phyloP scores from a whole-genome alignment of 2,329 filamentous ascomycete species.

The Waltergamsia citrina region DNA sequence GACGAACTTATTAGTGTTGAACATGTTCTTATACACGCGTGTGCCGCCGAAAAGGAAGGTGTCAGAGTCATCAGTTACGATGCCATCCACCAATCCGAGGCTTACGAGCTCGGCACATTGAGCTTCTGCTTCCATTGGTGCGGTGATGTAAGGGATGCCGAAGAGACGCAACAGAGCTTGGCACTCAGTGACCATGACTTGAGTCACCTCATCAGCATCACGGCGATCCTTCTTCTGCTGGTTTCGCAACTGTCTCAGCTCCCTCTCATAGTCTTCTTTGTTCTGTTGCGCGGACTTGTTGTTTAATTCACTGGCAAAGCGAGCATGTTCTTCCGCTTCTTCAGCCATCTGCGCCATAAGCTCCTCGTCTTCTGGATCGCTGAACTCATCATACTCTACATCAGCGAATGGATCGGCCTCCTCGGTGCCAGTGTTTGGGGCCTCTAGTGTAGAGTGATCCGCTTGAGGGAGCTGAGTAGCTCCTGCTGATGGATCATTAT shows the following conservation, averaged over 20 bases:
- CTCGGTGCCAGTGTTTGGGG: conserved; percentile 8
- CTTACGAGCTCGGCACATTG: conserved; percentile 88
- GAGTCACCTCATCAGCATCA: conserved; percentile 93
- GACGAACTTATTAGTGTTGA: conserved; percentile 95
- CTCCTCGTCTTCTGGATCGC: conserved; percentile 87
- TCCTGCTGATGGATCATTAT: conserved; percentile 6
- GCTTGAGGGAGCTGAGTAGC: background rate
- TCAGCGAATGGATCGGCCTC: conserved; percentile 35
- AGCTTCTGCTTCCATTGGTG: conserved; percentile 97
- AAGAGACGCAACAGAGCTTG: conserved; percentile 85
- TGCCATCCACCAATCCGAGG: conserved; percentile 86
- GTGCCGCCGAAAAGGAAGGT: conserved; percentile 96
- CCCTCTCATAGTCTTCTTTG: conserved; percentile 72
- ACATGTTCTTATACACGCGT: conserved; percentile 98
- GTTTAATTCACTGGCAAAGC: conserved; percentile 84
- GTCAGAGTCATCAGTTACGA: conserved; percentile 95
- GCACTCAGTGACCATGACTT: conserved; percentile 92
- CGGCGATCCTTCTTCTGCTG: conserved; percentile 95
- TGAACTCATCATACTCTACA: conserved; percentile 65
- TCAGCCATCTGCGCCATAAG: conserved; percentile 76
- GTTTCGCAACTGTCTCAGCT: conserved; percentile 76
- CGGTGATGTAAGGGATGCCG: conserved; percentile 91
- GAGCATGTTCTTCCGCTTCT: conserved; percentile 88
- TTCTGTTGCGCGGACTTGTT: conserved; percentile 62
- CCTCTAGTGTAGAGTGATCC: no score